A percentile compares a stretch with the other conserved stretches of the same genome.
Conservation (phyloP, 805 yeast genomes). For the Spencermartinsiella europaea region DNA sequence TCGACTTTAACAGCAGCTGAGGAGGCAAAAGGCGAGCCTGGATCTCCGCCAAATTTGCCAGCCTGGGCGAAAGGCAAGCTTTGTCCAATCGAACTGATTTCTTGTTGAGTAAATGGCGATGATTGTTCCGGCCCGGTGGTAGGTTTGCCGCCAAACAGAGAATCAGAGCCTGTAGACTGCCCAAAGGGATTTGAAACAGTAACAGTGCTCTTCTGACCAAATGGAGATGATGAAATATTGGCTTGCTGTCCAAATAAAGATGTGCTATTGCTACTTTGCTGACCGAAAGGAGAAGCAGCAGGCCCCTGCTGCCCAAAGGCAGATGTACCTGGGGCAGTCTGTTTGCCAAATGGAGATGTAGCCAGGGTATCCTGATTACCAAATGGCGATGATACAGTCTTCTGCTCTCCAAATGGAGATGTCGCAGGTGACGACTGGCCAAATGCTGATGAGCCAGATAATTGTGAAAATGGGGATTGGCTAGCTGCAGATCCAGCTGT, state of each 20-base stretch:
- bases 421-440: slow-evolving; percentile 2
- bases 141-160: slow-evolving; percentile 2
- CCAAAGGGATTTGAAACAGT: background rate
- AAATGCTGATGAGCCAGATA: slow-evolving; percentile 2
- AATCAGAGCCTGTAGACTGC: slow-evolving; percentile 1
- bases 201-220: slow-evolving; percentile 22
- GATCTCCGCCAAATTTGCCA: background rate
- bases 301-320: slow-evolving; percentile 5
- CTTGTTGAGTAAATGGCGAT: slow-evolving; percentile 5
- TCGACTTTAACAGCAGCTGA: background rate
- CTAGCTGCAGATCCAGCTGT: too few species aligned
- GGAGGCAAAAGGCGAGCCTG: background rate
- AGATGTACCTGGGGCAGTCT: background rate
- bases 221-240: slow-evolving; percentile 16
- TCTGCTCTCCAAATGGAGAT: slow-evolving; percentile 4
- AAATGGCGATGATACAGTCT: slow-evolving; percentile 6
- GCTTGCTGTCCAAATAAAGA: slow-evolving; percentile 12
- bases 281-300: slow-evolving; percentile 9
- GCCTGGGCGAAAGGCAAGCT: slow-evolving; percentile 2
- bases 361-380: slow-evolving; percentile 4
- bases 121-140: background rate
- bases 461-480: background rate
- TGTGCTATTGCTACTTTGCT: background rate
- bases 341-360: slow-evolving; percentile 1
- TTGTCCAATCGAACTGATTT: background rate